Evolutionary conservation across 2,329 filamentous ascomycete species (phyloP).

Genomic region (Talaromyces amestolkiae): DNA sequence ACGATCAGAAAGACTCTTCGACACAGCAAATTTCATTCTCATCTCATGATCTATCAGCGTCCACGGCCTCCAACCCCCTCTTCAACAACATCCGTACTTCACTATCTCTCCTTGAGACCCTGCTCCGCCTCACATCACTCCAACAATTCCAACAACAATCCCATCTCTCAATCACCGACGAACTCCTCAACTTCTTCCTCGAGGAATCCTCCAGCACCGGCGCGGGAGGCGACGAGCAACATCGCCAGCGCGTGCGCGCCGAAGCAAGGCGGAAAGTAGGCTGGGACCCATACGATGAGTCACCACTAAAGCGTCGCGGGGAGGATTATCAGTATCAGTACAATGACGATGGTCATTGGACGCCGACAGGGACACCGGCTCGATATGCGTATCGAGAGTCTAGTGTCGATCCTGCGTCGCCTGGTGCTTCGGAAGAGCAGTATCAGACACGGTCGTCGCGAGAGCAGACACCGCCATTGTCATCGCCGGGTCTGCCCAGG

Average conservation of each 20-base stretch:
- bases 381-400: conserved; percentile 25
- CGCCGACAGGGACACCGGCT: conserved; percentile 24
- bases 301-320: conserved; percentile 62
- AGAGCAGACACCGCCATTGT: conserved; percentile 35
- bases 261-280: conserved; percentile 63
- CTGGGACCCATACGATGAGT: conserved; percentile 71
- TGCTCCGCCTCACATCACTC: conserved; percentile 78
- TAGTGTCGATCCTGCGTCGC: conserved; percentile 28
- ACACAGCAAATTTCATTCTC: conserved; percentile 23
- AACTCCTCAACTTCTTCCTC: conserved; percentile 85
- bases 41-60: conserved; percentile 23
- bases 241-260: conserved; percentile 58
- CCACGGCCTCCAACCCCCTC: conserved; percentile 47
- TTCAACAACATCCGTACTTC: conserved; percentile 61
- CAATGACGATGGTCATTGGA: conserved; percentile 24
- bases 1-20: conserved; percentile 23
- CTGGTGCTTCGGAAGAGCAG: conserved; percentile 22
- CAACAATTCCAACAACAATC: conserved; percentile 90
- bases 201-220: conserved; percentile 66
- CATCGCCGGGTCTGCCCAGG: conserved; percentile 17
- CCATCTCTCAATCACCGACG: conserved; percentile 85
- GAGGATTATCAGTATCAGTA: conserved; percentile 62
- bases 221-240: conserved; percentile 60
- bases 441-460: conserved; percentile 32
- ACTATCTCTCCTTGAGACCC: conserved; percentile 80